These are phyloP conservation scores for Pseudogymnoascus sp. DNA, from an alignment of 2,329 filamentous ascomycete species.

Conservation along the genomic window DNA sequence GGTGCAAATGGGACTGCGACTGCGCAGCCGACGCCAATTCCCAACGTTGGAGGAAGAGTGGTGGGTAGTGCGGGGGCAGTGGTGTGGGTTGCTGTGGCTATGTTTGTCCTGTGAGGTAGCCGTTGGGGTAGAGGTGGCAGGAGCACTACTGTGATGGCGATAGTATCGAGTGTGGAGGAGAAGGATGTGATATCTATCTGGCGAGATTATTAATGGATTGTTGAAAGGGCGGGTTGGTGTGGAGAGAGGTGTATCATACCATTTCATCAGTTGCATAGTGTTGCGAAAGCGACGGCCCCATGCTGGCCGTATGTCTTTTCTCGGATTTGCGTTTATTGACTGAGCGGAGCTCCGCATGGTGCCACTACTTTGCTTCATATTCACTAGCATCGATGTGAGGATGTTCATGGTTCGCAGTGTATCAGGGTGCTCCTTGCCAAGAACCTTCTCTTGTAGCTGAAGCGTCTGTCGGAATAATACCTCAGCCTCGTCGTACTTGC, in stretches of 20 bases:
- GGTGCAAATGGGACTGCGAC: not conserved
- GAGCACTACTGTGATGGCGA: not conserved
- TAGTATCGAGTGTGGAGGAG: not conserved
- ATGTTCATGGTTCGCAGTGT: not conserved
- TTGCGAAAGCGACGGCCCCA: not conserved
- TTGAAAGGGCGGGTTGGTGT: not conserved
- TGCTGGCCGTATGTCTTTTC: not conserved
- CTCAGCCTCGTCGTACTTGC: slow-evolving; percentile 7
- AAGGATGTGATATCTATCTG: not conserved
- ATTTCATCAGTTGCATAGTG: not conserved
- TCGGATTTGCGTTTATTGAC: not conserved
- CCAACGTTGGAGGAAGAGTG: not conserved
- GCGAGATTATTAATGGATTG: not conserved
- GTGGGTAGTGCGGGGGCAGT: not conserved
- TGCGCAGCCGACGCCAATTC: not conserved
- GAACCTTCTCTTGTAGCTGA: too few species aligned
- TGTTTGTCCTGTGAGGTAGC: not conserved
- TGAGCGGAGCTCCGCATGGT: not conserved
- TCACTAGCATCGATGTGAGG: not conserved
- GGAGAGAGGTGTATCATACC: not conserved
- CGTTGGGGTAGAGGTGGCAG: too few species aligned
- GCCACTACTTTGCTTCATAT: not conserved
- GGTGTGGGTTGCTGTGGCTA: not conserved
- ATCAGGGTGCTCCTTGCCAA: not conserved
- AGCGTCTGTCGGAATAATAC: too few species aligned